Percentiles rank a stretch among this genome's conserved stretches.
Evolutionary conservation across 805 yeast genomes (phyloP).

Genomic region (Metschnikowia continentalis): DNA sequence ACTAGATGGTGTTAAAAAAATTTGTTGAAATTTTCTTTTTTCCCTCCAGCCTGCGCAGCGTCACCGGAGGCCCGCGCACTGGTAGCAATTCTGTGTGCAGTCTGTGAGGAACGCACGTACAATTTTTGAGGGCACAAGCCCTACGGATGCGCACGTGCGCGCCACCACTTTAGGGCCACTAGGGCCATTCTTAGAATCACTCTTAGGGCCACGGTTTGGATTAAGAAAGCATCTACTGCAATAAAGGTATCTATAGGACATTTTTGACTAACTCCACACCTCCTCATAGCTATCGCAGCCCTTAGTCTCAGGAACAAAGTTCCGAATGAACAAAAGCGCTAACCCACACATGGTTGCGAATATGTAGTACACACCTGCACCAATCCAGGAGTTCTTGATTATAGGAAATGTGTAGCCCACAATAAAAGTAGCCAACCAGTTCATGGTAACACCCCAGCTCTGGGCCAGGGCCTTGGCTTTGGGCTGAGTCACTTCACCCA

Average conservation of each 20-base stretch:
- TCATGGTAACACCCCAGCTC: conserved; percentile 85
- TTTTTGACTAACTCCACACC: conserved; percentile 49
- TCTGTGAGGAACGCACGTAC: background rate
- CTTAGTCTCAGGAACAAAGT: conserved; percentile 70
- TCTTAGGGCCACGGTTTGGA: too few species aligned
- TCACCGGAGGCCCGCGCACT: conserved; percentile 8
- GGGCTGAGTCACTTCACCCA: conserved; percentile 82
- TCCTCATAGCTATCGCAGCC: conserved; percentile 58
- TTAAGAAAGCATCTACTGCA: background rate
- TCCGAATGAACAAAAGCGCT: conserved; percentile 46
- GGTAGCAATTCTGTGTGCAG: background rate
- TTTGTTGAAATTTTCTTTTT: conserved; percentile 12
- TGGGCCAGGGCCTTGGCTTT: conserved; percentile 84
- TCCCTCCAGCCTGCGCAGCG: conserved; percentile 10
- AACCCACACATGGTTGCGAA: conserved; percentile 58
- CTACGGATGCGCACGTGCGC: conserved; percentile 15
- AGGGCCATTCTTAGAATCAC: background rate
- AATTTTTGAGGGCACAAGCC: conserved; percentile 10
- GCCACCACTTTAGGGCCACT: background rate
- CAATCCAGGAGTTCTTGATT: conserved; percentile 52
- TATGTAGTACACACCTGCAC: conserved; percentile 73
- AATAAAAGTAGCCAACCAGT: conserved; percentile 85
- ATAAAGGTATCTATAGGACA: too few species aligned
- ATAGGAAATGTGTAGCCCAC: conserved; percentile 82
- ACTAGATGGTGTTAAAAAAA: conserved; percentile 12